Percentiles rank a stretch among this genome's conserved stretches.
phyloP scores from a whole-genome alignment of 441 rosid genomes.

The Erodium texanum region DNA sequence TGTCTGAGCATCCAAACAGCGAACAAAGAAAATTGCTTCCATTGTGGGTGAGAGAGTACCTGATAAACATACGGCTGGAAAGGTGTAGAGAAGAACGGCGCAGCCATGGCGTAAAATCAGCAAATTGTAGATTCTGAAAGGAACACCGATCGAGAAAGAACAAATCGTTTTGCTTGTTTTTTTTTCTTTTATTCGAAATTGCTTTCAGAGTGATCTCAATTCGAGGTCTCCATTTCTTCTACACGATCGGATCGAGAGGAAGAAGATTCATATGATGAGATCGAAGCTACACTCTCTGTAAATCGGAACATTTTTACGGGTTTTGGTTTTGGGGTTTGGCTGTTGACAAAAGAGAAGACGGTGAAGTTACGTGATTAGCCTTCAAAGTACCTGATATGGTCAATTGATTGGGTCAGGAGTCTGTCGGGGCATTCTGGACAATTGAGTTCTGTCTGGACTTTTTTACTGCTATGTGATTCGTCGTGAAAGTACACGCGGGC shows the following conservation, averaged over 20 bases:
- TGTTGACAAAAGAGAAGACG: not conserved
- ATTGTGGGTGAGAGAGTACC: slow-evolving; percentile 30
- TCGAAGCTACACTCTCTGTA: not conserved
- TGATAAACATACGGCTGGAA: slow-evolving; percentile 94
- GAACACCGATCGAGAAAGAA: not conserved
- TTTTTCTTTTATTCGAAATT: not conserved
- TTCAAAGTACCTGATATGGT: not conserved
- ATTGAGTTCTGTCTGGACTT: too few relatives aligned
- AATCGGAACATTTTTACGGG: not conserved
- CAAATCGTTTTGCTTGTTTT: not conserved
- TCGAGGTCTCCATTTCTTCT: slow-evolving; percentile 3
- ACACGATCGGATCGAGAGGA: not conserved
- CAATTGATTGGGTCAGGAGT: not conserved
- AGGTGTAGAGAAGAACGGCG: slow-evolving; percentile 92
- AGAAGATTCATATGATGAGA: not conserved
- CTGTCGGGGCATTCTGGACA: not conserved
- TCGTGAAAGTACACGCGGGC: not conserved
- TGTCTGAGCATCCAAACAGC: slow-evolving; percentile 17
- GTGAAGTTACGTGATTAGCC: not conserved
- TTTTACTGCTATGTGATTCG: not conserved
- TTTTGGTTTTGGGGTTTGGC: not conserved
- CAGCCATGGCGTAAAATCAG: slow-evolving; percentile 56
- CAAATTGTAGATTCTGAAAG: slow-evolving; percentile 12
- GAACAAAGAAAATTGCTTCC: not conserved
- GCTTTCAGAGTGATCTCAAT: not conserved